These are phyloP conservation scores for Serpula lacrymans DNA, from an alignment of 768 basidiomycete species.

Conservation along the genomic window DNA sequence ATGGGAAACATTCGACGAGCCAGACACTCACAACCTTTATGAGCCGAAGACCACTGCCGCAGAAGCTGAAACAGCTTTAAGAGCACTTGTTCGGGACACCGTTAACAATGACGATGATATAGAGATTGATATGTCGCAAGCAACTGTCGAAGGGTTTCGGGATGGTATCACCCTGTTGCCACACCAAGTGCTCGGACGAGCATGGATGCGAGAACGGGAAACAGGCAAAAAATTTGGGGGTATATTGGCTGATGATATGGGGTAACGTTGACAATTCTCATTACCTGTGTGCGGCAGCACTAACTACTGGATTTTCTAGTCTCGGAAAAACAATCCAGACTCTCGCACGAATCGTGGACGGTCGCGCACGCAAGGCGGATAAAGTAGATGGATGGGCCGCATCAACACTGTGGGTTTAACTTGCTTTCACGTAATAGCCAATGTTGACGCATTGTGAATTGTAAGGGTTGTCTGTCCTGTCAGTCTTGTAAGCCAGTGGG, in stretches of 20 bases:
- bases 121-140: slow-evolving; percentile 62
- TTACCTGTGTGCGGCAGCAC: slow-evolving; percentile 3
- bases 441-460: neutral
- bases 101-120: slow-evolving; percentile 53
- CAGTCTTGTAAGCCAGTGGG: slow-evolving; percentile 89
- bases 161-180: slow-evolving; percentile 70
- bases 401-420: slow-evolving; percentile 66
- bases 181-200: slow-evolving; percentile 82
- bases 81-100: slow-evolving; percentile 69
- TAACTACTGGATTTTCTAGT: slow-evolving; percentile 31
- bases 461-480: slow-evolving; percentile 84
- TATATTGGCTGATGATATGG: slow-evolving; percentile 91
- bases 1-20: slow-evolving; percentile 29
- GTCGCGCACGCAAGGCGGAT: slow-evolving; percentile 67
- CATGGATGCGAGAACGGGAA: slow-evolving; percentile 89
- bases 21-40: slow-evolving; percentile 19
- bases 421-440: neutral
- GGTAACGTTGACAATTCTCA: slow-evolving; percentile 37
- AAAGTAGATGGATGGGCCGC: slow-evolving; percentile 68
- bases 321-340: slow-evolving; percentile 93
- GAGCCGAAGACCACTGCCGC: slow-evolving; percentile 36
- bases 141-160: slow-evolving; percentile 73
- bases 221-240: slow-evolving; percentile 76
- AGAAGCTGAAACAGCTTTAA: slow-evolving; percentile 76
- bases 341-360: slow-evolving; percentile 81